Base-by-base conservation (phyloP, 768 basidiomycete genomes). In the Tulasnella sp. region DNA sequence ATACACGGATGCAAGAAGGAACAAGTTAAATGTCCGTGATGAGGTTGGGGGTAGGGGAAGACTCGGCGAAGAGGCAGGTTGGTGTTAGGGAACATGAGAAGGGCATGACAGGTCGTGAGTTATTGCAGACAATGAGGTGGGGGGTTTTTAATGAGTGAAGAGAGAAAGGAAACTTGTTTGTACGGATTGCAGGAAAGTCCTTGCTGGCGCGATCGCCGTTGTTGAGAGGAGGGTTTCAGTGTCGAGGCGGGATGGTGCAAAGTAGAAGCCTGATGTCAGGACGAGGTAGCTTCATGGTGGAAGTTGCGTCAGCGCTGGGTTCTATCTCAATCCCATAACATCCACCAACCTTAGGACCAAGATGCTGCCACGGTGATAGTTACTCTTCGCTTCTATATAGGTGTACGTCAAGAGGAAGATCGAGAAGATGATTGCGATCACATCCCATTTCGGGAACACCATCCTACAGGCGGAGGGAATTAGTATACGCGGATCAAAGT, bases 371-470 rank as follows among this genome's bases (percentile, higher is more conserved):
- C 98, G 91, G 83, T 98, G 95, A 83, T 99, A 99, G 85, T 99
- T 99, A 81, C 93, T 93, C 86, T 92, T 95, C n/a, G 96, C 96
- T 85, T 99, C 98, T 82, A 99, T 98, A 83, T 98, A 99, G 5
- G 96, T 97, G 84, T 99, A 99, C 0, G 98, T 99, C 88, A 99
- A 90, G 80, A 99, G 85, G 88, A 99, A 99, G 86, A 99, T 96
- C 0, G 96, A 94, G 69, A 99, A 88, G 81, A 99, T 93, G 82
- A 99, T 92, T 37, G 91, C 92, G 81, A 99, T 90, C 72, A 96
- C 95, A 83, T 99, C 98, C 97, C 97, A 99, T 81, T 96, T 91
- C 0, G 98, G 98, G 89, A 99, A 98, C 79, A 99, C 95, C 76
- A 99, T 89, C 29, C 96, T 99, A 82, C 2, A 79, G 20, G 42